A percentile compares a stretch with the other conserved stretches of the same genome.
phyloP scores from a whole-genome alignment of 129 eudicot species.

The Deinandra increscens region DNA sequence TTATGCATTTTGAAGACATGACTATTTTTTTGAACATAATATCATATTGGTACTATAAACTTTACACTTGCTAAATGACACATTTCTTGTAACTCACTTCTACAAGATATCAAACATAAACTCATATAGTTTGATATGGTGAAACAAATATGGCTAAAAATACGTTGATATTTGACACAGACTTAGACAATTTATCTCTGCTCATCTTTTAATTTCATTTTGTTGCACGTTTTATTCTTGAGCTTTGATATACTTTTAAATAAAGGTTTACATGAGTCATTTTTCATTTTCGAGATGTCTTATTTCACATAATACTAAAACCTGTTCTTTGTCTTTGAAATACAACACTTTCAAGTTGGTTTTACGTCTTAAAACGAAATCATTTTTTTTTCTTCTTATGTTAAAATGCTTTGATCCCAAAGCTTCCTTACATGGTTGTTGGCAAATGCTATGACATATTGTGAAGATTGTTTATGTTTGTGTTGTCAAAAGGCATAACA shows the following conservation, averaged over 20 bases:
- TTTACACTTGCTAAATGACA: not conserved
- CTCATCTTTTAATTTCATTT: not conserved
- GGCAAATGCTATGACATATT: too few species aligned
- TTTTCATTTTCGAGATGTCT: not conserved
- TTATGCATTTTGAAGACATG: not conserved
- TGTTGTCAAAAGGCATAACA: too few species aligned
- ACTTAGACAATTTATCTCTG: not conserved
- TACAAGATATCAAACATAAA: not conserved
- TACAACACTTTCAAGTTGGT: too few species aligned
- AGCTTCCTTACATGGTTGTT: not conserved
- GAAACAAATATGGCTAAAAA: not conserved
- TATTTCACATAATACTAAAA: not conserved
- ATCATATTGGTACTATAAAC: not conserved
- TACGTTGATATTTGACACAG: not conserved
- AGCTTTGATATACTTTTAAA: not conserved
- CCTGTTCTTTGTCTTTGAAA: too few species aligned
- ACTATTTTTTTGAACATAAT: not conserved
- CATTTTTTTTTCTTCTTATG: too few species aligned
- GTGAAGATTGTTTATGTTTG: too few species aligned
- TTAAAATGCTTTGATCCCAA: too few species aligned
- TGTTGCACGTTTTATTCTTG: not conserved
- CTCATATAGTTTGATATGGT: not conserved
- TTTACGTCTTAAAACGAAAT: too few species aligned
- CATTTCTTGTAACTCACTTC: not conserved
- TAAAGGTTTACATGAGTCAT: not conserved